Evolutionary conservation across 83 land plant species (phyloP).

Genomic region (Diphasiastrum complanatum): DNA sequence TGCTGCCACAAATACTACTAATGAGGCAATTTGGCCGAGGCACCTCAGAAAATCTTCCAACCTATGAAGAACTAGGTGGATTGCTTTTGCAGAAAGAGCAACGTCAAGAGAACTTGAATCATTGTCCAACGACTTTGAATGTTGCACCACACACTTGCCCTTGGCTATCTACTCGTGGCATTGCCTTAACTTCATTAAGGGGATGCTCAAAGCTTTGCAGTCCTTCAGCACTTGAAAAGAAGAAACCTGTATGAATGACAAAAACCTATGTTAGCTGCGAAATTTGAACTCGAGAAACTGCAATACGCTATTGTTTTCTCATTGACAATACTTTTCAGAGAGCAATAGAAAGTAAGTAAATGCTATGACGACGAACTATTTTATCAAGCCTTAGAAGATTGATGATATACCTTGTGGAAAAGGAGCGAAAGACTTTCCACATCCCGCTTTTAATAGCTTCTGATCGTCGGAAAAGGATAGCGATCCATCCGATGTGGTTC

Average conservation of each 20-base stretch:
- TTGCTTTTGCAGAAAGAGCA: too few relatives aligned
- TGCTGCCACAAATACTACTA: too few relatives aligned
- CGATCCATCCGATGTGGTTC: slow-evolving; percentile 84
- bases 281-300: background rate
- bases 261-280: background rate
- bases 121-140: slow-evolving; percentile 65
- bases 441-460: slow-evolving; percentile 60
- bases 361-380: background rate
- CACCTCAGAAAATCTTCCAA: too few relatives aligned
- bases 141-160: slow-evolving; percentile 74
- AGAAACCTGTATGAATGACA: slow-evolving; percentile 52
- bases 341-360: background rate
- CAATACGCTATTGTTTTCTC: background rate
- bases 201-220: slow-evolving; percentile 69
- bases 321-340: background rate
- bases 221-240: slow-evolving; percentile 44
- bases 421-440: slow-evolving; percentile 87
- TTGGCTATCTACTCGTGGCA: slow-evolving; percentile 46
- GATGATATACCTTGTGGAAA: slow-evolving; percentile 71
- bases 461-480: slow-evolving; percentile 77
- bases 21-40: too few relatives aligned
- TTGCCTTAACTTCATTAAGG: slow-evolving; percentile 47
- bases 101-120: too few relatives aligned
- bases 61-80: too few relatives aligned
- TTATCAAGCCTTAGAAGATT: background rate